phyloP scores from a whole-genome alignment of 2,329 filamentous ascomycete species.

The Ophiostoma australiae region DNA sequence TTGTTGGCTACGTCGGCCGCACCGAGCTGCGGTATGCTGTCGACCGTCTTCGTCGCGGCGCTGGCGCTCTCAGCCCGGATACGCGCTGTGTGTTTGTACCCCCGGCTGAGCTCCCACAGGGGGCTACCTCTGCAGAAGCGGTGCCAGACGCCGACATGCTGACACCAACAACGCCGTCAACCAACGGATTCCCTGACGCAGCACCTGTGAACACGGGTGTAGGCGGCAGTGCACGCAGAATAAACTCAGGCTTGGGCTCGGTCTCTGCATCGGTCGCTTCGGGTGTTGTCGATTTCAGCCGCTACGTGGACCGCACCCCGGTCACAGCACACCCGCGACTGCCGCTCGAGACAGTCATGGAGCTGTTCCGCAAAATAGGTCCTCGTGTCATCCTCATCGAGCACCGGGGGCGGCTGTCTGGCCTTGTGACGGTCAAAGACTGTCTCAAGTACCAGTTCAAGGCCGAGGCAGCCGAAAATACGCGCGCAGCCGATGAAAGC shows the following conservation, averaged over 20 bases:
- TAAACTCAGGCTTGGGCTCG: slow-evolving; percentile 27
- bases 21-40: slow-evolving; percentile 90
- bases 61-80: slow-evolving; percentile 54
- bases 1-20: slow-evolving; percentile 87
- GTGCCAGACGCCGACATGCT: slow-evolving; percentile 44
- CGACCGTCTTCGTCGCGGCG: slow-evolving; percentile 67
- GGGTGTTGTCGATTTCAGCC: slow-evolving; percentile 66
- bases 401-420: slow-evolving; percentile 74
- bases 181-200: neutral
- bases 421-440: slow-evolving; percentile 92
- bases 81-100: slow-evolving; percentile 71
- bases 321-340: slow-evolving; percentile 87
- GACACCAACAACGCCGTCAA: slow-evolving; percentile 9
- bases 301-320: slow-evolving; percentile 84
- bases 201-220: neutral
- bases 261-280: slow-evolving; percentile 26
- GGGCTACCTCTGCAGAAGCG: slow-evolving; percentile 6
- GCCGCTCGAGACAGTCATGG: slow-evolving; percentile 94
- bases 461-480: slow-evolving; percentile 72
- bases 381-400: slow-evolving; percentile 86
- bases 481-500: slow-evolving; percentile 43
- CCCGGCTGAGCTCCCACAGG: slow-evolving; percentile 31
- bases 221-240: slow-evolving; percentile 7
- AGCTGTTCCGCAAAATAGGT: slow-evolving; percentile 96
- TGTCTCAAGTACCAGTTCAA: slow-evolving; percentile 97